These are phyloP conservation scores for Bacidia gigantensis DNA, from an alignment of 495 filamentous ascomycete species.

Conservation along the genomic window DNA sequence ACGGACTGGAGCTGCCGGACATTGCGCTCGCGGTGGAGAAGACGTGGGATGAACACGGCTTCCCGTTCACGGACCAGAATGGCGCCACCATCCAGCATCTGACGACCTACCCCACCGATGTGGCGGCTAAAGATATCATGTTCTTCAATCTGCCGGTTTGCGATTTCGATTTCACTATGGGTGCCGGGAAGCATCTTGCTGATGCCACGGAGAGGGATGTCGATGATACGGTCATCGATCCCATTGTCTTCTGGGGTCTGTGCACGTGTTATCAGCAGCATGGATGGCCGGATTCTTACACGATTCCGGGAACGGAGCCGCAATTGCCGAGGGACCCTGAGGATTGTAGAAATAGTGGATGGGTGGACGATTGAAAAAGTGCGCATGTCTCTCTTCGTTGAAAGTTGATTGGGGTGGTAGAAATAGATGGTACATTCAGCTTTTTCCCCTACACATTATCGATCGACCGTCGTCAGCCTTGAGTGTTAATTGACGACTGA, in stretches of 20 bases:
- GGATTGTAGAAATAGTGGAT: too few relatives aligned
- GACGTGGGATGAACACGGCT: neutral
- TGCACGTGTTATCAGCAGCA: too few relatives aligned
- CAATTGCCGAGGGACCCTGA: too few relatives aligned
- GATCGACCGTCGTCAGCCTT: too few relatives aligned
- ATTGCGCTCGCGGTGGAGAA: neutral
- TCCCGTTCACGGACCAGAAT: neutral
- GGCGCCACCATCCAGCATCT: neutral
- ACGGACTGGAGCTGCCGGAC: neutral
- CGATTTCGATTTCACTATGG: neutral
- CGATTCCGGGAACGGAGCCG: too few relatives aligned
- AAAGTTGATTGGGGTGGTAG: too few relatives aligned
- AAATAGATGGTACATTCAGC: too few relatives aligned
- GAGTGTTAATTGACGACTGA: too few relatives aligned
- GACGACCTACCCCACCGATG: neutral
- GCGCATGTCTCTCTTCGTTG: too few relatives aligned
- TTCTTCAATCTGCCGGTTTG: neutral
- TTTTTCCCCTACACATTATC: too few relatives aligned
- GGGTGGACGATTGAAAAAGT: too few relatives aligned
- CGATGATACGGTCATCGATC: neutral
- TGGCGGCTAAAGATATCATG: neutral
- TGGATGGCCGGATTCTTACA: too few relatives aligned
- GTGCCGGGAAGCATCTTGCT: neutral
- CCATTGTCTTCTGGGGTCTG: neutral
- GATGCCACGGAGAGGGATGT: neutral